Base-by-base conservation (phyloP, 805 yeast genomes). In the Kodamaea kakaduensis region DNA sequence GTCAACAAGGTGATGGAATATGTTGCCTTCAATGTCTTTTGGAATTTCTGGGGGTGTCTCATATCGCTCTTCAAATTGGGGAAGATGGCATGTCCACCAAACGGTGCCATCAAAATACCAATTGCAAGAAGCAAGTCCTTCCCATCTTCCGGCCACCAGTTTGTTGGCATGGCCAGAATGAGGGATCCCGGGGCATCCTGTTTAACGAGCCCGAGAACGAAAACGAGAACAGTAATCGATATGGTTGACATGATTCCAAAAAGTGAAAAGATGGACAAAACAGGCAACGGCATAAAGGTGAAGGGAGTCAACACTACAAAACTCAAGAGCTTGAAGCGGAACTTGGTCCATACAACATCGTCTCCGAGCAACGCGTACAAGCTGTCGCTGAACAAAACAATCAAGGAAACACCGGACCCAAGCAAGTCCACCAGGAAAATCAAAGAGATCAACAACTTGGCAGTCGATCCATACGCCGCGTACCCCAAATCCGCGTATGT, bases 21-120 rank as follows among this genome's bases (percentile, higher is more conserved):
- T 0, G 85, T 75, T 10, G 74, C 54, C 24, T 71, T 66, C 34
- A 81, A 64, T 39, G 81, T 69, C 15, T 54, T 51, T n/a, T 54
- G 45, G 52, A 75, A 84, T 48, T 81, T 78, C 17, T 61, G 44
- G 3, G 90, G 89, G 45, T 77, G 82, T 36, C 84, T 68, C 83
- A 84, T 79, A 55, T 84, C 94, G 22, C 78, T 69, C 52, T 77
- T 79, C 35, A 84, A 65, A 45, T 84, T 84, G 2, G 93, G 93
- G 50, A 84, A 84, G 17, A 84, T 75, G 4, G 93, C 86, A 58
- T 84, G 93, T 0, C 93, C 90, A 5, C 93, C 88, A 67, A 84
- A 84, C 1, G 90, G 89, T 3, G 89, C 82, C 69, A 80, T 69
- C 41, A 78, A 69, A 34, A 80, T 78, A 9, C 85, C 85, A 32